Evolutionary conservation across 2,329 filamentous ascomycete genomes (phyloP).

Genomic region (Colletotrichum filicis): DNA sequence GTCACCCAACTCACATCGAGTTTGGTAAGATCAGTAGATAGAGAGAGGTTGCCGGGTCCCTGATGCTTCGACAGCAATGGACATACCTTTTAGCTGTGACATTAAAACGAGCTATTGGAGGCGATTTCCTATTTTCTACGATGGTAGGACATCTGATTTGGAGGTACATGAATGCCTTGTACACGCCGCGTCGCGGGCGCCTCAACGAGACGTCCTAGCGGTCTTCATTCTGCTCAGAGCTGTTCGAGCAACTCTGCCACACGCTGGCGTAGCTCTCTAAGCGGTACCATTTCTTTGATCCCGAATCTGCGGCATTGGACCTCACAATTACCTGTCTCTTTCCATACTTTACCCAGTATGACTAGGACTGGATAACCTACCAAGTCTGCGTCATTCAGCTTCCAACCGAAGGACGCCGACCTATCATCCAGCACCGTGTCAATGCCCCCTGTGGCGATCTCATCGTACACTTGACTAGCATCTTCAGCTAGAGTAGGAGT

Average conservation of each 20-base stretch:
- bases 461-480: slow-evolving; percentile 72
- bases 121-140: background rate
- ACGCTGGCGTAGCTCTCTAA: slow-evolving; percentile 57
- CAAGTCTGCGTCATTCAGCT: slow-evolving; percentile 88
- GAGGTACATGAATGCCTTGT: background rate
- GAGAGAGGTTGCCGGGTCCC: too few relatives aligned
- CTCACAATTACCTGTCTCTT: slow-evolving; percentile 69
- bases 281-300: slow-evolving; percentile 67
- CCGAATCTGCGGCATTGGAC: slow-evolving; percentile 80
- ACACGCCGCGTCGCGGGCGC: background rate
- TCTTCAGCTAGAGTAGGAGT: slow-evolving; percentile 57
- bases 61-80: too few relatives aligned
- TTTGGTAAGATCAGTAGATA: background rate
- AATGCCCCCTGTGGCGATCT: slow-evolving; percentile 53
- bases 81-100: background rate
- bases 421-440: slow-evolving; percentile 84
- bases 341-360: slow-evolving; percentile 80
- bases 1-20: background rate
- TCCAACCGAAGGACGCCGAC: slow-evolving; percentile 78
- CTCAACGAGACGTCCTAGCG: background rate
- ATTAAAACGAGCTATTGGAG: background rate
- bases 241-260: slow-evolving; percentile 60
- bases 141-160: background rate
- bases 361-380: slow-evolving; percentile 89
- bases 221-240: slow-evolving; percentile 50